These are phyloP conservation scores for Boletales sp. DNA, from an alignment of 768 basidiomycete genomes.

Conservation along the genomic window DNA sequence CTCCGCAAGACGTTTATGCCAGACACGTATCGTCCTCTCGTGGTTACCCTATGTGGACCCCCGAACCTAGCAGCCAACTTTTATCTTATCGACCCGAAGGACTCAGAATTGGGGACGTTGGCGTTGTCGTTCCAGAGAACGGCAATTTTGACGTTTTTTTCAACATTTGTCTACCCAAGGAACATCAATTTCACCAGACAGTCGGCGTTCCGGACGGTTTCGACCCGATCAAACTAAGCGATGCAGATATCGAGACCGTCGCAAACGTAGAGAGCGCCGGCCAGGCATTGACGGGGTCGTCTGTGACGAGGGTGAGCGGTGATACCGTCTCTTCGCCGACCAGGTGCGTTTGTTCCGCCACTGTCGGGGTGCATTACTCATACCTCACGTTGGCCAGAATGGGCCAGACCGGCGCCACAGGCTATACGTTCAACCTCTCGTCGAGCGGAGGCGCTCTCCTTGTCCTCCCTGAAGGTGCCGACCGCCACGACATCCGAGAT, in stretches of 20 bases:
- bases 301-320: slow-evolving; percentile 9
- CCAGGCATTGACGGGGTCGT: slow-evolving; percentile 3
- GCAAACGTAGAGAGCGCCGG: slow-evolving; percentile 10
- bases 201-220: slow-evolving; percentile 29
- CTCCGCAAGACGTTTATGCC: slow-evolving; percentile 25
- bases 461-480: slow-evolving; percentile 33
- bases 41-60: slow-evolving; percentile 37
- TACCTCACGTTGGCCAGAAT: background rate
- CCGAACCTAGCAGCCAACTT: slow-evolving; percentile 26
- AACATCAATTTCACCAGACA: slow-evolving; percentile 18
- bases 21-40: slow-evolving; percentile 21
- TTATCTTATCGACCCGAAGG: slow-evolving; percentile 28
- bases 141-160: slow-evolving; percentile 38
- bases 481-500: slow-evolving; percentile 24
- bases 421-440: slow-evolving; percentile 14
- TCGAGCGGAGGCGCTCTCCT: slow-evolving; percentile 31
- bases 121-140: slow-evolving; percentile 30
- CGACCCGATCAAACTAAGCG: slow-evolving; percentile 18
- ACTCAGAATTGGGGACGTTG: slow-evolving; percentile 38
- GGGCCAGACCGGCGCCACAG: background rate
- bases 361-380: background rate
- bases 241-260: slow-evolving; percentile 15
- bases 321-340: background rate
- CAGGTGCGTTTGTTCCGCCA: slow-evolving; percentile 4
- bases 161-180: slow-evolving; percentile 35